Evolutionary conservation across 192 early-diverging fungal genomes (phyloP).

Genomic region (Funneliformis mosseae): DNA sequence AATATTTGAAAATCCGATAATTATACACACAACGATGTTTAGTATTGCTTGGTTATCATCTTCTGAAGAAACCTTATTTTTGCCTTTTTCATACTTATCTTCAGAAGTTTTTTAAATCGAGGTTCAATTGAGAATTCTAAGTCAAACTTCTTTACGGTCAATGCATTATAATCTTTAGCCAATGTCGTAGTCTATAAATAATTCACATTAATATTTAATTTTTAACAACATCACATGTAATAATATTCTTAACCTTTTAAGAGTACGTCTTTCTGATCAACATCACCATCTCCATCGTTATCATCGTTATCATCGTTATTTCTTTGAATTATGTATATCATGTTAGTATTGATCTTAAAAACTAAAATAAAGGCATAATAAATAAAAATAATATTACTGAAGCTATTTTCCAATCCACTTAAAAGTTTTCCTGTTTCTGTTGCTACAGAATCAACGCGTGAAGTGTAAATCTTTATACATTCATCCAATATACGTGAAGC

Average conservation of each 20-base stretch:
- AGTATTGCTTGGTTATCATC: constrained; percentile 22
- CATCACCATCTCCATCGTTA: constrained; percentile 56
- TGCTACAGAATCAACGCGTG: constrained; percentile 95
- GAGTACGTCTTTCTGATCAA: constrained; percentile 38
- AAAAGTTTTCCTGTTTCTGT: constrained; percentile 89
- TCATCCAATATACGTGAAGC: constrained; percentile 97
- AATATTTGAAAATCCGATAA: not conserved
- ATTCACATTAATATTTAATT: not conserved
- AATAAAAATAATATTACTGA: constrained; percentile 41
- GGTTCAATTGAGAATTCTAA: constrained; percentile 94
- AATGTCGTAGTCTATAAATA: constrained; percentile 58
- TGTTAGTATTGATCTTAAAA: no score
- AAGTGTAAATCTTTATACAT: constrained; percentile 96
- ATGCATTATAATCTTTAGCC: constrained; percentile 75
- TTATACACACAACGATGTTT: constrained; percentile 28
- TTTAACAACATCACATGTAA: no score
- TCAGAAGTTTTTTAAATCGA: constrained; percentile 97
- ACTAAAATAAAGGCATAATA: not conserved
- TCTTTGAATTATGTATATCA: no score
- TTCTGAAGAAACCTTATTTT: constrained; percentile 31
- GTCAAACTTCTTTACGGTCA: constrained; percentile 87
- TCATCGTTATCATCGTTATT: constrained; percentile 48
- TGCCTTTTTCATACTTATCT: constrained; percentile 57
- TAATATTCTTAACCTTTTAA: constrained; percentile 42
- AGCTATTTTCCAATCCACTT: constrained; percentile 78